A percentile compares a stretch with the other conserved stretches of the same genome.
These are phyloP conservation scores for Melanopsichium pennsylvanicum DNA, from an alignment of 1,284 basidiomycete species.

Conservation along the genomic window DNA sequence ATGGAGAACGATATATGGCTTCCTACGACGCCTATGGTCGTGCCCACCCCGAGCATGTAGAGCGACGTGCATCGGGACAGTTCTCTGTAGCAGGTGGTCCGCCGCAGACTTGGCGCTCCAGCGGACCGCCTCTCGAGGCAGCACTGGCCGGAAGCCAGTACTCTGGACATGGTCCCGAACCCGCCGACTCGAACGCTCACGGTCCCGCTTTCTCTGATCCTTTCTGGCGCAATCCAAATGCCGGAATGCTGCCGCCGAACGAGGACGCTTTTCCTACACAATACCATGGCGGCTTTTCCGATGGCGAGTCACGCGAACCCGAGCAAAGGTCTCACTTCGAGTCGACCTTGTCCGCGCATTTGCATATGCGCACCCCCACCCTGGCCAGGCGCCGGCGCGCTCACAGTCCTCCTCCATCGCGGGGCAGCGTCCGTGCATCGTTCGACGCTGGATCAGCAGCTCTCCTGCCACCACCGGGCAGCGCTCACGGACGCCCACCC, in stretches of 20 bases:
- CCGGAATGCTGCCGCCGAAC: constrained; percentile 2
- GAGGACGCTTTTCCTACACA: constrained; percentile 12
- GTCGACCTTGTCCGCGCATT: constrained; percentile 49
- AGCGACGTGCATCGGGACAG: constrained; percentile 18
- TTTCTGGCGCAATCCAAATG: constrained; percentile 27
- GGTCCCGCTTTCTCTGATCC: constrained; percentile 35
- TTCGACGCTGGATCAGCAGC: constrained; percentile 30
- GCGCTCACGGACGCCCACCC: constrained; percentile 44
- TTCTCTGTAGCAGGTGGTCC: constrained; percentile 1
- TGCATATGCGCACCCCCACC: constrained; percentile 52
- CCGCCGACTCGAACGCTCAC: not conserved
- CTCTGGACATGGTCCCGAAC: constrained; percentile 1
- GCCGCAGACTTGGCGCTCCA: constrained; percentile 18
- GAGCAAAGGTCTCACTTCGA: constrained; percentile 43
- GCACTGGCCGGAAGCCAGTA: constrained; percentile 38
- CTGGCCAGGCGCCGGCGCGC: constrained; percentile 35
- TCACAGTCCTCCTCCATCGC: constrained; percentile 38
- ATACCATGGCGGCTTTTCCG: constrained; percentile 6
- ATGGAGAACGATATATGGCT: constrained; percentile 19
- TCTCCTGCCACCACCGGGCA: constrained; percentile 38
- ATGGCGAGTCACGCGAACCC: constrained; percentile 3
- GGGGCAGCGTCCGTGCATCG: constrained; percentile 33
- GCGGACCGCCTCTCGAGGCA: constrained; percentile 29
- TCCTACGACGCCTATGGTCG: constrained; percentile 21
- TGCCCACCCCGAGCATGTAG: not conserved